Percentiles rank a stretch among this genome's conserved stretches.
phyloP scores from a whole-genome alignment of 768 basidiomycete species.

The Strobilomyces confusus region DNA sequence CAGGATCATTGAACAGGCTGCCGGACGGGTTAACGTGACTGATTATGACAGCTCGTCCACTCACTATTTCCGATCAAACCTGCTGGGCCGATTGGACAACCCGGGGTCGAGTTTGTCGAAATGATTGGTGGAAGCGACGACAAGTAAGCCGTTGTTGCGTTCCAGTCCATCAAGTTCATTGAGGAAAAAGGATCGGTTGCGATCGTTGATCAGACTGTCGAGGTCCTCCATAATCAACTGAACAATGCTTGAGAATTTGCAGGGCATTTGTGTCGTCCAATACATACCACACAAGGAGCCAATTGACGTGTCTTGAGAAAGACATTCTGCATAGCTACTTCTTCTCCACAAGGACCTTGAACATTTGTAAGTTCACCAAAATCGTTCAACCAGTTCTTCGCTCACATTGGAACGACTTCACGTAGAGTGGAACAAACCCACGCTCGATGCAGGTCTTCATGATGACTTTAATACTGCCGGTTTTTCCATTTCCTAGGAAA shows the following conservation, averaged over 20 bases:
- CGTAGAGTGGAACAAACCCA: conserved; percentile 70
- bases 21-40: not conserved
- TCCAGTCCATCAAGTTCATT: conserved; percentile 82
- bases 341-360: conserved; percentile 57
- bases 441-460: conserved; percentile 68
- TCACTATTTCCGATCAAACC: conserved; percentile 85
- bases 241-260: not conserved
- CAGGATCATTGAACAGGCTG: conserved; percentile 73
- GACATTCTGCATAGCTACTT: conserved; percentile 59
- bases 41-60: conserved; percentile 27
- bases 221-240: conserved; percentile 54
- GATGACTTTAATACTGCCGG: conserved; percentile 76
- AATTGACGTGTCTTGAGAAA: conserved; percentile 71
- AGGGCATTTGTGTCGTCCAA: conserved; percentile 32
- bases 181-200: conserved; percentile 82
- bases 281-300: conserved; percentile 62
- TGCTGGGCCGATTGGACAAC: conserved; percentile 70
- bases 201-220: conserved; percentile 75
- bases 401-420: conserved; percentile 74
- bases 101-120: conserved; percentile 77
- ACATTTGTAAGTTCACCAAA: conserved; percentile 7
- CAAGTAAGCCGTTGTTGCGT: conserved; percentile 73
- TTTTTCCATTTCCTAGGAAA: conserved; percentile 71
- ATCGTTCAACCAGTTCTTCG: not conserved
- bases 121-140: conserved; percentile 82